A percentile compares a stretch with the other conserved stretches of the same genome.
These are phyloP conservation scores for Tilletia caries DNA, from an alignment of 1,284 basidiomycete species.

Conservation along the genomic window DNA sequence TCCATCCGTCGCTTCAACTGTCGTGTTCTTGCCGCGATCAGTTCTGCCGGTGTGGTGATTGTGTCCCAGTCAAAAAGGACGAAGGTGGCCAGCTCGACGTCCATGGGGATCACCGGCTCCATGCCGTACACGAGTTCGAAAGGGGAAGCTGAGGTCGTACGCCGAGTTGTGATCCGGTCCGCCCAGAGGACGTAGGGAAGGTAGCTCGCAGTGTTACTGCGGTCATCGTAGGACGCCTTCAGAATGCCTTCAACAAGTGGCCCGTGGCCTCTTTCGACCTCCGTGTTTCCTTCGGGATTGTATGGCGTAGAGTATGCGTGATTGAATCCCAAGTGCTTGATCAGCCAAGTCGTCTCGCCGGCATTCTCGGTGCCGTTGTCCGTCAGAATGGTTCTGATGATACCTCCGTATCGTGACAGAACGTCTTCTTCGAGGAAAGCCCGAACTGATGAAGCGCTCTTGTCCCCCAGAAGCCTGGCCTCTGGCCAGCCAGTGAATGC, in stretches of 20 bases:
- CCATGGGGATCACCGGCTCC: not conserved
- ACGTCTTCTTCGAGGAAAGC: not conserved
- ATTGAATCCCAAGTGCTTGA: not conserved
- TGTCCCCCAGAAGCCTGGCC: not conserved
- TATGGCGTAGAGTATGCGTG: not conserved
- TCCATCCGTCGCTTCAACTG: not conserved
- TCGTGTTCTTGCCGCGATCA: not conserved
- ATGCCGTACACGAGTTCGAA: conserved; percentile 1
- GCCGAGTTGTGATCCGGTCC: not conserved
- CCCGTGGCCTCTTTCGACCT: not conserved
- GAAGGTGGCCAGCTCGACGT: not conserved
- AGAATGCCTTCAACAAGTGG: not conserved
- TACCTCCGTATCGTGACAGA: not conserved
- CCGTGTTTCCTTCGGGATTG: not conserved
- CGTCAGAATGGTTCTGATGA: not conserved
- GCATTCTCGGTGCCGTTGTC: not conserved
- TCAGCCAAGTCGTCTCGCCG: not conserved
- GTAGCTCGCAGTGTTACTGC: not conserved
- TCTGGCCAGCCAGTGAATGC: not conserved
- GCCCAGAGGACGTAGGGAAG: not conserved
- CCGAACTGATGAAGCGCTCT: not conserved
- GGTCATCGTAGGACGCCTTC: not conserved
- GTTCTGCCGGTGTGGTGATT: not conserved
- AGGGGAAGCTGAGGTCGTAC: not conserved
- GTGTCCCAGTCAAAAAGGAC: not conserved